Evolutionary conservation across 495 filamentous ascomycete species (phyloP), one percentile per base, ranked within the genome.

Genomic region (Daldinia grandis): DNA sequence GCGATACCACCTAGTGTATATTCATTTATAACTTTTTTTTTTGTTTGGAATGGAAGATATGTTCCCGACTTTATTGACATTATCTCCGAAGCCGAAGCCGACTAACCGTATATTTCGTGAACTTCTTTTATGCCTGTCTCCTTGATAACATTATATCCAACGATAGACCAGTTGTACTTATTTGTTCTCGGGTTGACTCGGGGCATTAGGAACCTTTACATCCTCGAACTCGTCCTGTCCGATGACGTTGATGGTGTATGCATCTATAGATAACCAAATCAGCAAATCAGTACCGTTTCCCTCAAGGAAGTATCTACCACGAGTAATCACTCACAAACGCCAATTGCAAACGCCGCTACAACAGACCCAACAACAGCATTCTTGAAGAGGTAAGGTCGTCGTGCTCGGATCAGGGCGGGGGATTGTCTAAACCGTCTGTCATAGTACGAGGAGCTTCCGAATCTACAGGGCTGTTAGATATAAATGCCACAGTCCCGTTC

Each of bases 171-270:
- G 44, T 8, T 10, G 27, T 78, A 50, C 79, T 50, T 54, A 80
- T 53, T 76, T 81, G 71, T 74, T 80, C 67, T 62, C 53, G 53
- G 84, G 76, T 70, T 85, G 81, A 5, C 71, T 79, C 50, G 91
- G 90, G 6, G 86, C 83, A 75, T 91, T 90, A 54, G 95, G 94
- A 47, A 97, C 89, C 74, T 88, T 87, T 61, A 99, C 94, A 77
- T 99, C 95, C 72, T 95, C 93, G 86, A 99, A 99, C 66, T 99
- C 93, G 79, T 99, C 95, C 81, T 98, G 96, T 37, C 93, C 90
- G 76, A 99, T 90, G 25, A 91, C 93, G 58, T 82, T 85, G 76
- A 99, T 91, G 8, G 95, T 98, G 80, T 91, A 98, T 58, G 88
- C 81, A 77, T 97, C 95, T 99, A 65, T 58, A 68, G 1, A 17